Base-by-base conservation (phyloP, 495 filamentous ascomycete species). In the Penicillium canariense region DNA sequence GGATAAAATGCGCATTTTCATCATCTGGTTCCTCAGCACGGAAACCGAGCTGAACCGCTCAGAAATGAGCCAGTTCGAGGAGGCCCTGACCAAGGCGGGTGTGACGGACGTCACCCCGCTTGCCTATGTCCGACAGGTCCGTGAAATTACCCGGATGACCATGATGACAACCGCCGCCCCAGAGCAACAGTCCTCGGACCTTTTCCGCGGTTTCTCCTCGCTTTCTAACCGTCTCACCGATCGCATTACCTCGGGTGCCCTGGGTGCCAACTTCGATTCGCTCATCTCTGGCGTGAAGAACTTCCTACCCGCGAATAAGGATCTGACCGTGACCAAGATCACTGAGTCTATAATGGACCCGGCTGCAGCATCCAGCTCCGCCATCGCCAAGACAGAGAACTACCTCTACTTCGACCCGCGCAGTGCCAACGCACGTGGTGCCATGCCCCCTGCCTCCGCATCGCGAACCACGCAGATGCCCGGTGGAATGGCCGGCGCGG, bases 331-430 rank as follows among this genome's bases (percentile, higher is more conserved):
- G 35, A 97, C 95, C 45, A 96, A 97, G 71, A 97, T 99, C 66
- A 91, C 91, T 10, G 95, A 99, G 66, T 96, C 91, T 0, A 86
- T 99, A 65, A 99, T 99, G 95, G 95, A 99, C 67, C 95, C 95
- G 0, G 79, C 89, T 32, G 80, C 87, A 9, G 93, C 95, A 2
- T 91, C 89, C 11, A 90, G 89, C 2, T 91, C 87, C 18, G 95
- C 95, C 11, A 92, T 99, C 55, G 88, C 90, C 52, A 97, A 96
- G 76, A 97, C 95, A 5, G 95, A 99, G 64, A 88, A 87, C 62
- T 99, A 97, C 64, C 87, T 97, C n/a, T 97, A 97, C 77, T 97
- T 97, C 65, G 95, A 99, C 69, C 95, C 95, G 2, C 83, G 93
- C 36, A 93, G 87, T 60, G 87, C 93, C 20, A 96, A 94, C 62